Conservation (phyloP, 2,329 filamentous ascomycete genomes). For the Didymella glomerata region DNA sequence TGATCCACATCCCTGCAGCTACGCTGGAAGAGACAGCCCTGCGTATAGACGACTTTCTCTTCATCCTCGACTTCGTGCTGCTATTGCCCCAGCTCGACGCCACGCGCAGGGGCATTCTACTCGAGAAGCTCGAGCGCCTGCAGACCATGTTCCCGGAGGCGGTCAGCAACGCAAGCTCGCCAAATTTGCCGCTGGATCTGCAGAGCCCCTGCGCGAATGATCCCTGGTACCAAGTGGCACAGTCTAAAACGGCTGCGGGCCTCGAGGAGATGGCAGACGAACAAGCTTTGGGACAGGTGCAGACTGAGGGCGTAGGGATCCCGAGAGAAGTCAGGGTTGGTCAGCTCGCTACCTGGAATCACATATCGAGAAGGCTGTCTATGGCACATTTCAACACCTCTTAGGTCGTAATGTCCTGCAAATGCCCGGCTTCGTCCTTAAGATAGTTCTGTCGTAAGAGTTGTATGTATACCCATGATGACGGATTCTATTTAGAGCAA, state of each 20-base stretch:
- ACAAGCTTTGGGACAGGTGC: slow-evolving; percentile 13
- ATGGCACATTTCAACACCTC: slow-evolving; percentile 32
- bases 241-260: slow-evolving; percentile 45
- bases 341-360: slow-evolving; percentile 45
- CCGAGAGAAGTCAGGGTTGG: slow-evolving; percentile 27
- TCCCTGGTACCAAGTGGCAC: slow-evolving; percentile 48
- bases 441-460: not conserved
- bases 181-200: slow-evolving; percentile 42
- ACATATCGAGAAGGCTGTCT: slow-evolving; percentile 44
- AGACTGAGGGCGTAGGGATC: slow-evolving; percentile 18
- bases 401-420: not conserved
- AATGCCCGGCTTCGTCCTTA: not conserved
- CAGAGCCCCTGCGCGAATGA: slow-evolving; percentile 40
- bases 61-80: slow-evolving; percentile 61
- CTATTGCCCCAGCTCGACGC: slow-evolving; percentile 59
- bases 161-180: slow-evolving; percentile 43
- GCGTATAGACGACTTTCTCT: slow-evolving; percentile 63
- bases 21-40: slow-evolving; percentile 58
- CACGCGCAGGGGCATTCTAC: slow-evolving; percentile 56
- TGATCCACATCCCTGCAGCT: slow-evolving; percentile 60
- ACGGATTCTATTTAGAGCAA: not conserved
- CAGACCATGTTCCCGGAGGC: slow-evolving; percentile 49
- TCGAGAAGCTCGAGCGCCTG: slow-evolving; percentile 53
- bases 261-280: slow-evolving; percentile 34
- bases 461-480: not conserved